Percentiles rank a stretch among this genome's conserved stretches.
Evolutionary conservation across 331 rosid genomes (phyloP).

Genomic region (Acacia concinna): DNA sequence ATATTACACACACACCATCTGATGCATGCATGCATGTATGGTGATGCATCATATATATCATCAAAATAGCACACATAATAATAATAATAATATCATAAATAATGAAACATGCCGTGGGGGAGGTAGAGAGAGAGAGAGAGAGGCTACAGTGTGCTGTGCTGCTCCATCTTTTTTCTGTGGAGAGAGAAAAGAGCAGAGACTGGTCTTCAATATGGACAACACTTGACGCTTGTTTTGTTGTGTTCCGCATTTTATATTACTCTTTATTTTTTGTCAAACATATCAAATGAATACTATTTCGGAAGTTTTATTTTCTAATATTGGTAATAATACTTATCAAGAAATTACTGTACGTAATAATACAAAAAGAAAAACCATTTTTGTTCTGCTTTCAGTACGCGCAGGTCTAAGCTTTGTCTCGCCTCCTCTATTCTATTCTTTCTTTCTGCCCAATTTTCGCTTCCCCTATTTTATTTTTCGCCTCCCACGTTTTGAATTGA

Average conservation of each 20-base stretch:
- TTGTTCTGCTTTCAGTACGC: background rate
- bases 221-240: background rate
- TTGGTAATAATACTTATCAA: too few species aligned
- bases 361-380: background rate
- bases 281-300: background rate
- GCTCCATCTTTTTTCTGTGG: background rate
- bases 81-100: too few species aligned
- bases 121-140: background rate
- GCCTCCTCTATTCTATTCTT: background rate
- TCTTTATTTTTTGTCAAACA: background rate
- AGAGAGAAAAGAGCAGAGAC: background rate
- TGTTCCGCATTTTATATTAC: background rate
- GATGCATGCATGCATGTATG: too few species aligned
- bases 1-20: too few species aligned
- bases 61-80: background rate
- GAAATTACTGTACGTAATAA: too few species aligned
- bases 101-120: background rate
- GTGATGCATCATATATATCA: background rate
- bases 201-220: background rate
- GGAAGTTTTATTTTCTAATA: too few species aligned
- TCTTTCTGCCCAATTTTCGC: background rate
- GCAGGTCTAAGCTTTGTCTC: background rate
- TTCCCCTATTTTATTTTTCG: background rate
- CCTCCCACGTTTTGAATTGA: constrained; percentile 14
- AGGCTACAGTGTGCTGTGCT: background rate